phyloP scores from a whole-genome alignment of 2,329 filamentous ascomycete species.

The Sporothrix globosa region DNA sequence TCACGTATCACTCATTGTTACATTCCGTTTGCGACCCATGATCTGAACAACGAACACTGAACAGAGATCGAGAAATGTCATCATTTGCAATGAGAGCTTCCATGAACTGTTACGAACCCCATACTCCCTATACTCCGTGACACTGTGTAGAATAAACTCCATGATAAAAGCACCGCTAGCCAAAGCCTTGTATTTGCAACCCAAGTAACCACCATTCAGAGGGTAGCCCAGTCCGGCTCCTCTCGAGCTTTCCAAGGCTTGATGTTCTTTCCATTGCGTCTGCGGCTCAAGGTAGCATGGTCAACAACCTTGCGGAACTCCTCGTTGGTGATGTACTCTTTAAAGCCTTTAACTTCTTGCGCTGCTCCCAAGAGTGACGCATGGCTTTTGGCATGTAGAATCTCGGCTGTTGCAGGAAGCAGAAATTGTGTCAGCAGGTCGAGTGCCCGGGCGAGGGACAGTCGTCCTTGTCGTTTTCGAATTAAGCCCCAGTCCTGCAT shows the following conservation, averaged over 20 bases:
- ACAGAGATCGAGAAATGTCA: no score
- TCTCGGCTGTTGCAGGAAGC: conserved; percentile 50
- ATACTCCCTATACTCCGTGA: neutral
- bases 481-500: neutral
- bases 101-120: neutral
- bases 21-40: no score
- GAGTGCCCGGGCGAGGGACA: neutral
- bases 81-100: neutral
- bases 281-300: conserved; percentile 56
- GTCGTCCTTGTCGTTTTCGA: neutral
- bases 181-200: neutral
- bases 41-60: no score
- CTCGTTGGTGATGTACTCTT: conserved; percentile 52
- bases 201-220: neutral
- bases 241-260: conserved; percentile 62
- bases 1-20: neutral
- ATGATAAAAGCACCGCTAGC: neutral
- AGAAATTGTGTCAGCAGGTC: neutral
- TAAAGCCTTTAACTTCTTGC: conserved; percentile 57
- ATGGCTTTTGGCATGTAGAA: conserved; percentile 52
- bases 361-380: conserved; percentile 53
- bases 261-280: conserved; percentile 60
- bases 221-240: conserved; percentile 60
- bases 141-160: neutral
- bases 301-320: conserved; percentile 56